A percentile compares a stretch with the other conserved stretches of the same genome.
Conservation (phyloP, 2,329 filamentous ascomycete genomes). For the Penicillium sp. region DNA sequence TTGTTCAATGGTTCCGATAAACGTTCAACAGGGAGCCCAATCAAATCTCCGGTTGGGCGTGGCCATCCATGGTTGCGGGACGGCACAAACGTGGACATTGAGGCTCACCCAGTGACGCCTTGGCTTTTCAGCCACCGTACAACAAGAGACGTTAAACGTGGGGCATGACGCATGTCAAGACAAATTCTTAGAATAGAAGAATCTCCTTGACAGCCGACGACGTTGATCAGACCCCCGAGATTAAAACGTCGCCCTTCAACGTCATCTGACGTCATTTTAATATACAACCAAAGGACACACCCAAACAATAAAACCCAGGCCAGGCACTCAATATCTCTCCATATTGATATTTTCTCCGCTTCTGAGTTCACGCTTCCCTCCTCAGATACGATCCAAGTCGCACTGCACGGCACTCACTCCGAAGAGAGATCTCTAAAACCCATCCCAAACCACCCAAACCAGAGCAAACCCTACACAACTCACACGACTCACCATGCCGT, state of each 20-base stretch:
- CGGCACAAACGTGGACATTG: background rate
- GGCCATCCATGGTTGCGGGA: background rate
- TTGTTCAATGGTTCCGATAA: background rate
- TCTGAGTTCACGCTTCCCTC: slow-evolving; percentile 6
- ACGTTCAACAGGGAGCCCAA: background rate
- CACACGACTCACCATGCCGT: slow-evolving; percentile 25
- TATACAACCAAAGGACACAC: background rate
- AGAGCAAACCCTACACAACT: background rate
- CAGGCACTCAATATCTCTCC: background rate
- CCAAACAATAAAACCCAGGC: slow-evolving; percentile 8
- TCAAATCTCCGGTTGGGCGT: background rate
- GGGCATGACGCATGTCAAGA: slow-evolving; percentile 23
- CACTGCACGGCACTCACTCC: background rate
- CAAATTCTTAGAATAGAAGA: background rate
- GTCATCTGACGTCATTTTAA: slow-evolving; percentile 24
- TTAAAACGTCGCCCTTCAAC: slow-evolving; percentile 12
- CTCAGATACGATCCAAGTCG: background rate
- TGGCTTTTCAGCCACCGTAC: slow-evolving; percentile 22
- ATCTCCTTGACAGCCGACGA: slow-evolving; percentile 3
- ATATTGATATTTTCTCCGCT: background rate
- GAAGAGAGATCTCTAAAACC: background rate
- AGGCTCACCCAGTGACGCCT: slow-evolving; percentile 17
- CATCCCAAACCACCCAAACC: background rate
- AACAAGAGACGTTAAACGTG: slow-evolving; percentile 9
- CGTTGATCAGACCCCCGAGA: slow-evolving; percentile 8